A percentile compares a stretch with the other conserved stretches of the same genome.
These are phyloP conservation scores for Halophytophthora polymorphica DNA, from an alignment of 352 stramenopile genomes.

Conservation along the genomic window DNA sequence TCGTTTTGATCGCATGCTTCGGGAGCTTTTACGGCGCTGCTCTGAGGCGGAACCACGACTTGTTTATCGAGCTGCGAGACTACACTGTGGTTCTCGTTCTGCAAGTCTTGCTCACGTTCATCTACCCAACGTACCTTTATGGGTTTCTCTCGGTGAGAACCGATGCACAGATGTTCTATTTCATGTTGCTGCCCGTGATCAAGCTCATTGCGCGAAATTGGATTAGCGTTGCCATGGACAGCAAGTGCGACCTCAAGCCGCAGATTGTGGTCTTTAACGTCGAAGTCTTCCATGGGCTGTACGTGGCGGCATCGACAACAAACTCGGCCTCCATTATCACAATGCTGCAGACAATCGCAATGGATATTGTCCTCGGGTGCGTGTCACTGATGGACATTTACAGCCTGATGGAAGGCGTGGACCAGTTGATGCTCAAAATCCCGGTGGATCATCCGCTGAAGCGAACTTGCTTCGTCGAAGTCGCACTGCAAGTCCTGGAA, in stretches of 20 bases:
- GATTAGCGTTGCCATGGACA: conserved; percentile 12
- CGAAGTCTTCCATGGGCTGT: conserved; percentile 42
- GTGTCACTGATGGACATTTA: conserved; percentile 20
- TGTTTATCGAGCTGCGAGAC: conserved; percentile 4
- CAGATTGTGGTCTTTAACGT: conserved; percentile 47
- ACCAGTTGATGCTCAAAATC: conserved; percentile 6
- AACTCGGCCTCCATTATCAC: conserved; percentile 22
- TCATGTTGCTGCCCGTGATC: conserved; percentile 30
- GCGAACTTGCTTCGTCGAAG: conserved; percentile 6
- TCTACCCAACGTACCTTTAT: conserved; percentile 42
- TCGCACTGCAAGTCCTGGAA: conserved; percentile 6
- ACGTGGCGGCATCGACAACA: conserved; percentile 34
- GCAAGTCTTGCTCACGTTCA: conserved; percentile 16
- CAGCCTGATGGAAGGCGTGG: conserved; percentile 3
- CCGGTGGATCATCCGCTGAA: conserved; percentile 1
- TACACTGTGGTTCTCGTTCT: conserved; percentile 6
- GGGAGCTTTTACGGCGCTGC: conserved; percentile 3
- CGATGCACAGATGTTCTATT: conserved; percentile 17
- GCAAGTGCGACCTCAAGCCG: conserved; percentile 24
- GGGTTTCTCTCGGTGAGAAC: conserved; percentile 19
- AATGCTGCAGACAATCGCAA: conserved; percentile 15
- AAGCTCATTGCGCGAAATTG: conserved; percentile 42
- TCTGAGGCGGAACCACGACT: not conserved
- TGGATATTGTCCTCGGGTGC: conserved; percentile 27
- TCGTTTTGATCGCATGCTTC: conserved; percentile 17